Percentiles rank a stretch among this genome's conserved stretches.
Evolutionary conservation across 805 yeast species (phyloP).

Genomic region (Metschnikowia anglica): DNA sequence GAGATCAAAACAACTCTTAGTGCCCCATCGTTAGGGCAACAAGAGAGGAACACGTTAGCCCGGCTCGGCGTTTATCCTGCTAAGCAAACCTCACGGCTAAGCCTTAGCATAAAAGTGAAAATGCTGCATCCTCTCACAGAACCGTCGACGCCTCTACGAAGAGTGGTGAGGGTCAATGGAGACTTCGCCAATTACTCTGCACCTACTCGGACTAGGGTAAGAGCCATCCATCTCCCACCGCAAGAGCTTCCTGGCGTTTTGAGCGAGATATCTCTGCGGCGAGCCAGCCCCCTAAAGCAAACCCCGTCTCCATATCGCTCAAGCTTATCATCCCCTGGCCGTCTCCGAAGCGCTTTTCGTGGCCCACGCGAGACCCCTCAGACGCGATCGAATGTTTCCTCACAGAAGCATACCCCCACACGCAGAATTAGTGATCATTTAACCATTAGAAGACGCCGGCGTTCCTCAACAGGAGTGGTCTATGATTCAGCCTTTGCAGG

Average conservation of each 20-base stretch:
- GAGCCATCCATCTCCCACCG: constrained; percentile 24
- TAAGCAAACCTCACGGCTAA: too few species aligned
- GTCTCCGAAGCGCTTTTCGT: not conserved
- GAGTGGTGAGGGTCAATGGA: constrained; percentile 3
- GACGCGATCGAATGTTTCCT: constrained; percentile 5
- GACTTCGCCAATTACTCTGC: constrained; percentile 15
- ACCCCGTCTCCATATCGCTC: not conserved
- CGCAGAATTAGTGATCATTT: constrained; percentile 18
- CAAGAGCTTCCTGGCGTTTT: constrained; percentile 22
- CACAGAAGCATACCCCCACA: constrained; percentile 15
- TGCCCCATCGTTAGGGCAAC: too few species aligned
- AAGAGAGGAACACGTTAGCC: too few species aligned
- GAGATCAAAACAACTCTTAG: constrained; percentile 5
- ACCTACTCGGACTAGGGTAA: constrained; percentile 13
- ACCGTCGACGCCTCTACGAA: constrained; percentile 23
- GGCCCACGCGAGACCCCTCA: constrained; percentile 4
- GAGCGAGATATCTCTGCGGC: constrained; percentile 14
- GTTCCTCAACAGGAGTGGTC: constrained; percentile 20
- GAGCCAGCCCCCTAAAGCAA: constrained; percentile 3
- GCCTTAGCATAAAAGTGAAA: not conserved
- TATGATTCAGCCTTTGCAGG: constrained; percentile 36
- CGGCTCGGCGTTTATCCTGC: too few species aligned
- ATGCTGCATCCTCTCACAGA: constrained; percentile 21
- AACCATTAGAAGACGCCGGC: constrained; percentile 17
- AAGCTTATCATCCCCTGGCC: not conserved